Percentiles rank a stretch among this genome's conserved stretches.
phyloP scores from a whole-genome alignment of 495 filamentous ascomycete genomes.

The Pseudomonodictys pantanalensis region DNA sequence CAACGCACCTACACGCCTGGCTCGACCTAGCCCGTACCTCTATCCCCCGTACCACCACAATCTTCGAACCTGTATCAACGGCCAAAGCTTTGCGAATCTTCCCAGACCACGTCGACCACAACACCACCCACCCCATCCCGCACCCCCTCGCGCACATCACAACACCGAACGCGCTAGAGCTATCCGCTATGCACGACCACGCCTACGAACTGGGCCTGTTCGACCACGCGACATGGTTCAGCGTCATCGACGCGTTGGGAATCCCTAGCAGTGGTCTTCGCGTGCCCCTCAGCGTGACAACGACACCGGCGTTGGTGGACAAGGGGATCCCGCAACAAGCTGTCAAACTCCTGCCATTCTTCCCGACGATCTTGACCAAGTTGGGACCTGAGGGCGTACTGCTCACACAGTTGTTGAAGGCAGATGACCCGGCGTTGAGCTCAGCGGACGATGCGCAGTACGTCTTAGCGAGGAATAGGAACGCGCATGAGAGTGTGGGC shows the following conservation, averaged over 20 bases:
- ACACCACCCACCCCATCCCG: slow-evolving; percentile 53
- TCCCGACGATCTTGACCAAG: slow-evolving; percentile 81
- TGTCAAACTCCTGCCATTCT: slow-evolving; percentile 82
- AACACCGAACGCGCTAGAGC: slow-evolving; percentile 79
- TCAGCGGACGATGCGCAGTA: slow-evolving; percentile 60
- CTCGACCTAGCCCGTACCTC: slow-evolving; percentile 52
- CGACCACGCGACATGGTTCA: slow-evolving; percentile 70
- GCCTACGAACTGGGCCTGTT: slow-evolving; percentile 65
- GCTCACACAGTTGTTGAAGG: slow-evolving; percentile 63
- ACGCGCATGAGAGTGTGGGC: slow-evolving; percentile 55
- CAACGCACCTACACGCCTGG: slow-evolving; percentile 61
- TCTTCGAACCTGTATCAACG: slow-evolving; percentile 87
- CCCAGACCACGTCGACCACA: not conserved
- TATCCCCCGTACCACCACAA: slow-evolving; percentile 51
- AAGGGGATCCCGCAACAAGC: slow-evolving; percentile 76
- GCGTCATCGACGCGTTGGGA: slow-evolving; percentile 69
- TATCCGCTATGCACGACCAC: slow-evolving; percentile 67
- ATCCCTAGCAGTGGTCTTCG: slow-evolving; percentile 60
- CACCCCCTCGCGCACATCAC: slow-evolving; percentile 62
- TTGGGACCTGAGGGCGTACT: slow-evolving; percentile 77
- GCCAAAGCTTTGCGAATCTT: slow-evolving; percentile 74
- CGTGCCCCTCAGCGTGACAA: slow-evolving; percentile 62
- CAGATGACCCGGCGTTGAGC: slow-evolving; percentile 61
- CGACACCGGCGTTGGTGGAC: slow-evolving; percentile 62
- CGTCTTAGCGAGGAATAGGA: slow-evolving; percentile 58